Conservation (phyloP, 2,329 filamentous ascomycete species). For the Cladosporium halotolerans region DNA sequence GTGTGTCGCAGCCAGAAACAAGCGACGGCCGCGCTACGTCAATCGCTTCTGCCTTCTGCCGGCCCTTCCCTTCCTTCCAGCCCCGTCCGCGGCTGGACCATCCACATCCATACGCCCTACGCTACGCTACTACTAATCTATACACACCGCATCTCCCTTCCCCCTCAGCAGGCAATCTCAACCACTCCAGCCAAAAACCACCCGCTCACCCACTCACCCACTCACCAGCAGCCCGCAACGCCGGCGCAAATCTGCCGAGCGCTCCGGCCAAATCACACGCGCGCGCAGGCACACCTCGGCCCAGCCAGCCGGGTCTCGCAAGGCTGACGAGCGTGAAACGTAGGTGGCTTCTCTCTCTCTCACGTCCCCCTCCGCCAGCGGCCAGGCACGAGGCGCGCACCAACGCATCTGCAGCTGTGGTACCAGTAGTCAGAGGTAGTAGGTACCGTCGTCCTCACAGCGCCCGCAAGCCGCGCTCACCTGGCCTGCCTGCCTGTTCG, state of each 20-base stretch:
- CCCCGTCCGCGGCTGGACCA: too few species aligned
- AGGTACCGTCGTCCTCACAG: too few species aligned
- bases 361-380: too few species aligned
- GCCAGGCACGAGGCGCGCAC: constrained; percentile 12
- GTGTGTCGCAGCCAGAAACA: background rate
- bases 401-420: background rate
- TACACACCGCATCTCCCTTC: background rate
- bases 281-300: constrained; percentile 13
- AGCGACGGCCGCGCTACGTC: background rate
- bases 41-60: too few species aligned
- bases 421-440: too few species aligned
- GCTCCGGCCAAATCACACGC: background rate
- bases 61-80: too few species aligned
- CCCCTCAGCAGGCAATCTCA: too few species aligned
- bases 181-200: background rate
- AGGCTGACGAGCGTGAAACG: constrained; percentile 9
- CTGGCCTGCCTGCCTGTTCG: too few species aligned
- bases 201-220: too few species aligned
- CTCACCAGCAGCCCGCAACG: too few species aligned
- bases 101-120: background rate
- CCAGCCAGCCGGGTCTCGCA: constrained; percentile 10
- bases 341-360: constrained; percentile 5
- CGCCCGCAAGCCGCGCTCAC: background rate
- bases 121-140: background rate
- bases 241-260: background rate